Evolutionary conservation across 2,329 filamentous ascomycete genomes (phyloP).

Genomic region (Davidsoniella neocaledoniae): DNA sequence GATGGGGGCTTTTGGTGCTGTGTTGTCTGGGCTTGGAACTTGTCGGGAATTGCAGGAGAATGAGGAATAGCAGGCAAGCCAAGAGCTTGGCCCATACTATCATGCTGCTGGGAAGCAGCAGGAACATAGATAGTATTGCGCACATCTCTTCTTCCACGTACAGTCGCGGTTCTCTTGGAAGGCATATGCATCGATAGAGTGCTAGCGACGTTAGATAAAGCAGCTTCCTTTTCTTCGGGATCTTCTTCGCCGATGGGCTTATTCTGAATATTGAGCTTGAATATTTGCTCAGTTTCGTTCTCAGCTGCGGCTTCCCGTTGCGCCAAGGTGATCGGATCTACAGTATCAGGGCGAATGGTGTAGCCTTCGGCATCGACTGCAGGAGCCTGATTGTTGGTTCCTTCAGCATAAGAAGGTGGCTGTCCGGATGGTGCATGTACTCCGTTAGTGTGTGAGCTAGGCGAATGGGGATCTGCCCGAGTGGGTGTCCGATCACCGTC

Average conservation of each 20-base stretch:
- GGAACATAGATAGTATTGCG: constrained; percentile 80
- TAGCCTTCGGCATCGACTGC: constrained; percentile 54
- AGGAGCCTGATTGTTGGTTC: constrained; percentile 13
- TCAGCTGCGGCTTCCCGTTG: constrained; percentile 43
- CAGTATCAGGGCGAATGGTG: constrained; percentile 47
- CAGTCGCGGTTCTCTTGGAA: constrained; percentile 53
- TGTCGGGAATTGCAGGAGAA: constrained; percentile 9
- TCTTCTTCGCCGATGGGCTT: constrained; percentile 66
- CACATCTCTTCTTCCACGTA: constrained; percentile 78
- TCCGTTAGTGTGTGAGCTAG: constrained; percentile 14
- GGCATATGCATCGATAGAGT: constrained; percentile 51
- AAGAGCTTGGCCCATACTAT: constrained; percentile 9
- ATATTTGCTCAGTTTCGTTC: constrained; percentile 44
- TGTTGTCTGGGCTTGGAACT: neutral
- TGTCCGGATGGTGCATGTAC: neutral
- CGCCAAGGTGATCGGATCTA: constrained; percentile 54
- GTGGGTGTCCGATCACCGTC: constrained; percentile 27
- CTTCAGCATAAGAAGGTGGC: neutral
- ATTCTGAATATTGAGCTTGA: constrained; percentile 67
- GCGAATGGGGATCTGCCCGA: constrained; percentile 14
- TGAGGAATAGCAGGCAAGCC: constrained; percentile 6
- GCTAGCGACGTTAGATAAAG: constrained; percentile 58
- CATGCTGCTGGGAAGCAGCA: constrained; percentile 17
- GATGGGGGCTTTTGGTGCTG: constrained; percentile 21
- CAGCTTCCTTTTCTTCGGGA: constrained; percentile 54